Conservation (phyloP, 2,329 filamentous ascomycete species). For the Dothideomycetes sp. region DNA sequence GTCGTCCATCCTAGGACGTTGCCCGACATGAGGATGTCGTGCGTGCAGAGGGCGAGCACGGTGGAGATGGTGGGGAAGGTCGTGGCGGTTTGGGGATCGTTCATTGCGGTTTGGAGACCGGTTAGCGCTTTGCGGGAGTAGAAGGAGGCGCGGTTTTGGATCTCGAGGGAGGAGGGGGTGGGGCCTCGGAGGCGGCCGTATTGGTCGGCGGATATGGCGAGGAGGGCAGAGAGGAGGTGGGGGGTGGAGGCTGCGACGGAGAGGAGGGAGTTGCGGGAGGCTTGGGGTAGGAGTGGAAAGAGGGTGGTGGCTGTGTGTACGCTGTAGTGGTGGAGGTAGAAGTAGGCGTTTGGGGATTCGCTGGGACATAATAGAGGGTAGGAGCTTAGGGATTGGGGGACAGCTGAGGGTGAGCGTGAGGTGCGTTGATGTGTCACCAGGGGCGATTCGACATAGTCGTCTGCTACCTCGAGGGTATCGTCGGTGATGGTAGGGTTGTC, state of each 20-base stretch:
- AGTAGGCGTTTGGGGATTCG: constrained; percentile 5
- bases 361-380: constrained; percentile 6
- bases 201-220: constrained; percentile 6
- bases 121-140: constrained; percentile 5
- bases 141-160: constrained; percentile 3
- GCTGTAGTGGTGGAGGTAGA: constrained; percentile 7
- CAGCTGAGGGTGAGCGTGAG: too few species aligned
- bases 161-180: background rate
- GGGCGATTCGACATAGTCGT: too few species aligned
- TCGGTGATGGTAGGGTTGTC: too few species aligned
- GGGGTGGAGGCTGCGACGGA: constrained; percentile 5
- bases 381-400: constrained; percentile 4
- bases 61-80: constrained; percentile 5
- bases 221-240: constrained; percentile 5
- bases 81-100: constrained; percentile 1
- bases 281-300: constrained; percentile 3
- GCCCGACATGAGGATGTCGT: constrained; percentile 6
- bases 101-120: constrained; percentile 3
- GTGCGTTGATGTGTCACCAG: too few species aligned
- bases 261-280: constrained; percentile 1
- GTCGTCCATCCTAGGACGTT: constrained; percentile 2
- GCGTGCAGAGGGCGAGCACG: constrained; percentile 4
- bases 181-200: constrained; percentile 3
- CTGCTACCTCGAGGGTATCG: too few species aligned
- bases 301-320: constrained; percentile 4